Percentiles rank a stretch among this genome's conserved stretches.
phyloP scores from a whole-genome alignment of 1,284 basidiomycete species.

The Trametes versicolor region DNA sequence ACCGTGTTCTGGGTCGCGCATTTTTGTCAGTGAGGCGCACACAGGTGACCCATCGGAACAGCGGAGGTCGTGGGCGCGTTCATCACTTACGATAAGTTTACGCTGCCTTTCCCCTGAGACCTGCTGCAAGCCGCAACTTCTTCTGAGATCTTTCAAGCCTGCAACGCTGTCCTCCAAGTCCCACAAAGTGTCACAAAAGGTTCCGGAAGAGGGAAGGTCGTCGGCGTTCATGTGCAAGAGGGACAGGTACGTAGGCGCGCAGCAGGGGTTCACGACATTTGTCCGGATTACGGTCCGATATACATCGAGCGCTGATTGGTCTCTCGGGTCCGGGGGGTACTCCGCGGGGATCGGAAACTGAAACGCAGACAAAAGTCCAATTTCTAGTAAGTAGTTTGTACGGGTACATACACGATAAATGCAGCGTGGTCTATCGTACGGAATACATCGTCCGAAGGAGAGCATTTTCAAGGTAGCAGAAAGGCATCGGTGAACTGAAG shows the following conservation, averaged over 20 bases:
- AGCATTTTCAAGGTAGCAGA: too few species aligned
- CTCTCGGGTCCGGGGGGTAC: neutral
- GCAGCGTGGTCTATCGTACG: neutral
- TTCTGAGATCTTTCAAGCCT: neutral
- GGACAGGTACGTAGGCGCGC: neutral
- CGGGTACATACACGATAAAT: slow-evolving; percentile 5
- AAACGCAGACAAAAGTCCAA: neutral
- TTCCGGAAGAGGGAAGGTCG: neutral
- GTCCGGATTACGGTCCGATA: neutral
- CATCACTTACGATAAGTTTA: slow-evolving; percentile 19
- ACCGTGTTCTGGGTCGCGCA: slow-evolving; percentile 14
- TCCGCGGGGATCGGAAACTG: too few species aligned
- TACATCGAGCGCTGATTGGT: neutral
- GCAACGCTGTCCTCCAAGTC: too few species aligned
- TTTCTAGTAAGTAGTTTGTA: neutral
- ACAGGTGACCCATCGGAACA: slow-evolving; percentile 24
- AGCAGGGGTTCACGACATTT: neutral
- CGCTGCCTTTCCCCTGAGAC: neutral
- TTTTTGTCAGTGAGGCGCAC: neutral
- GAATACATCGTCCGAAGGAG: neutral
- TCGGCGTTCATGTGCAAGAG: neutral
- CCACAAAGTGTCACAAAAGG: too few species aligned
- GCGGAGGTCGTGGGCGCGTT: slow-evolving; percentile 7
- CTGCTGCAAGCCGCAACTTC: neutral
- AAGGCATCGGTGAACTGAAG: too few species aligned